Conservation (phyloP, 495 filamentous ascomycete genomes). For the Lentithecium fluviatile region DNA sequence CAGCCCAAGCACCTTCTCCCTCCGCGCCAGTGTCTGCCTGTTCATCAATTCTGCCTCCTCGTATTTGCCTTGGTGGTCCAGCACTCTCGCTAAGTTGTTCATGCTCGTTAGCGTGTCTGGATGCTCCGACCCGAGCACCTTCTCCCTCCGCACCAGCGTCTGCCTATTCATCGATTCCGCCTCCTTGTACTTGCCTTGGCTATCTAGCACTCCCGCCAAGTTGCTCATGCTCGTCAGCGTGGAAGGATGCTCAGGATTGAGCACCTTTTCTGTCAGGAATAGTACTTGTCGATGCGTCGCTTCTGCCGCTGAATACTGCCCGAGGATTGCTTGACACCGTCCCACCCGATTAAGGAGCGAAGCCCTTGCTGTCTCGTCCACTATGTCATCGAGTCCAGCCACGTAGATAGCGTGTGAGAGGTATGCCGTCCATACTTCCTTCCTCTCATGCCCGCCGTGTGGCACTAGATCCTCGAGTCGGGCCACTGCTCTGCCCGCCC, state of each 20-base stretch:
- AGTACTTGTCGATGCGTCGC: neutral
- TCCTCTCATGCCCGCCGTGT: constrained; percentile 15
- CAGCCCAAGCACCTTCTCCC: too few species aligned
- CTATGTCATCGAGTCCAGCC: neutral
- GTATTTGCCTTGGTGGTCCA: too few species aligned
- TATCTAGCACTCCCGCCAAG: neutral
- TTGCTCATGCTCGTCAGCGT: constrained; percentile 20
- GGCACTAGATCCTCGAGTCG: constrained; percentile 3
- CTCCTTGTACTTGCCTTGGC: constrained; percentile 28
- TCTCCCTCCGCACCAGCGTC: neutral
- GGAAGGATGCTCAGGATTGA: too few species aligned
- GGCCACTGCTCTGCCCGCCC: neutral
- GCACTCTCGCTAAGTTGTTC: too few species aligned
- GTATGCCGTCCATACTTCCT: constrained; percentile 12
- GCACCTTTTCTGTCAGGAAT: too few species aligned
- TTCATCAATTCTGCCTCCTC: too few species aligned
- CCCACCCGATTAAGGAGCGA: constrained; percentile 1
- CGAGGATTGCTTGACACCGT: constrained; percentile 1
- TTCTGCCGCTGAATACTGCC: constrained; percentile 5
- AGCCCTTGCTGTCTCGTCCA: neutral
- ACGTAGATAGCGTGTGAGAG: constrained; percentile 17
- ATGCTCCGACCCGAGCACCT: constrained; percentile 32
- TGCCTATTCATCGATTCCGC: constrained; percentile 20
- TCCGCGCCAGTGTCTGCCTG: too few species aligned
- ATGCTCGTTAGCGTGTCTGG: constrained; percentile 7